Conservation (phyloP, 305 asterid genomes). For the Nicotiana rustica region DNA sequence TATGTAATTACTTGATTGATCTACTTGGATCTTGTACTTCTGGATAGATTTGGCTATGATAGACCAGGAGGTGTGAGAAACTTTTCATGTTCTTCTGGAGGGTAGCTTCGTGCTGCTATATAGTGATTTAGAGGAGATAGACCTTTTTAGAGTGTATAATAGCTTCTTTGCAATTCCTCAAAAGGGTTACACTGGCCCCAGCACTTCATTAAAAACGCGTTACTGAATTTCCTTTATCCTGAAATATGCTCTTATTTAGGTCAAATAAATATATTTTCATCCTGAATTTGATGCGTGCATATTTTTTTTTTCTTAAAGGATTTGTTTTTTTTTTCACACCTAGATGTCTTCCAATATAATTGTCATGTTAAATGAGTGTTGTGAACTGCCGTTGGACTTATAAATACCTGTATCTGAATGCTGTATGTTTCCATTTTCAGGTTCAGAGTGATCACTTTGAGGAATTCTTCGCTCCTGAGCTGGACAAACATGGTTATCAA, state of each 20-base stretch:
- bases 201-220: neutral
- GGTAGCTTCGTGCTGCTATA: neutral
- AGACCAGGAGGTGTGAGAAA: constrained; percentile 16
- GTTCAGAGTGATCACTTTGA: constrained; percentile 93
- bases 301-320: constrained; percentile 6
- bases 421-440: constrained; percentile 50
- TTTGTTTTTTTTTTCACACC: neutral
- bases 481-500: constrained; percentile 98
- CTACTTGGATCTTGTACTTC: neutral
- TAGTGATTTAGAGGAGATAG: constrained; percentile 1
- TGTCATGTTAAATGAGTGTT: constrained; percentile 17
- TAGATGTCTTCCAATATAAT: constrained; percentile 3
- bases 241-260: neutral
- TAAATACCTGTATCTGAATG: constrained; percentile 11
- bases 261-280: constrained; percentile 1
- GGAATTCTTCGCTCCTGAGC: constrained; percentile 94
- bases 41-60: neutral
- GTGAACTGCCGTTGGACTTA: constrained; percentile 23
- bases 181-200: neutral
- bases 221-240: neutral
- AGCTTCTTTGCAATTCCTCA: neutral
- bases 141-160: neutral
- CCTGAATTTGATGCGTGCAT: constrained; percentile 27
- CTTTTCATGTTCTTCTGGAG: constrained; percentile 17
- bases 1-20: constrained; percentile 24